A percentile compares a stretch with the other conserved stretches of the same genome.
phyloP scores from a whole-genome alignment of 2,329 filamentous ascomycete species.

The Hortaea werneckii region DNA sequence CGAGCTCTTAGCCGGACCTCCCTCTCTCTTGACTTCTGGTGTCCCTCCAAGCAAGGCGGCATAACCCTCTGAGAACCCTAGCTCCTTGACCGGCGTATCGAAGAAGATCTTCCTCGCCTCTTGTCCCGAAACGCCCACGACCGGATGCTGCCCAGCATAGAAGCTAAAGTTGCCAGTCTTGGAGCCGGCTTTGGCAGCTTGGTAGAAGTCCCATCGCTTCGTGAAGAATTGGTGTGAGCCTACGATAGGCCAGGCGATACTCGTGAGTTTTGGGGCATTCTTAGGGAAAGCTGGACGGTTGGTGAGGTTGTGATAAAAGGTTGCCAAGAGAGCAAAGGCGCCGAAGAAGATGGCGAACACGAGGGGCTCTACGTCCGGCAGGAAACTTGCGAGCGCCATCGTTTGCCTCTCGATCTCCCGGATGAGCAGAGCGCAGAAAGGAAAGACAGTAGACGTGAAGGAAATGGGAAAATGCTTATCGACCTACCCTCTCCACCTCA shows the following conservation, averaged over 20 bases:
- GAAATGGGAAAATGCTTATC: too few relatives aligned
- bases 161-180: slow-evolving; percentile 40
- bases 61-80: slow-evolving; percentile 38
- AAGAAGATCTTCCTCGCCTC: slow-evolving; percentile 36
- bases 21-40: slow-evolving; percentile 22
- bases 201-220: slow-evolving; percentile 36
- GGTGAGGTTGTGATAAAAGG: slow-evolving; percentile 10
- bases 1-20: slow-evolving; percentile 9
- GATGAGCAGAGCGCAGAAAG: too few relatives aligned
- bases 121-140: slow-evolving; percentile 37
- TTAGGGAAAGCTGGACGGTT: slow-evolving; percentile 13
- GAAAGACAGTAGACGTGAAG: too few relatives aligned
- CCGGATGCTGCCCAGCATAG: slow-evolving; percentile 35
- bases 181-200: slow-evolving; percentile 22
- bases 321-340: too few relatives aligned
- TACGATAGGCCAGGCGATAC: slow-evolving; percentile 30
- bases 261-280: slow-evolving; percentile 14
- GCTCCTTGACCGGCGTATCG: slow-evolving; percentile 30
- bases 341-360: too few relatives aligned
- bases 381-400: too few relatives aligned
- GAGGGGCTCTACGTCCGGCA: too few relatives aligned
- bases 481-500: too few relatives aligned
- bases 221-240: slow-evolving; percentile 40
- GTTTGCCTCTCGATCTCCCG: too few relatives aligned
- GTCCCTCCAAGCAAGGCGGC: slow-evolving; percentile 16